phyloP scores from a whole-genome alignment of 2,329 filamentous ascomycete genomes.

The Taxawa tesnikishii region DNA sequence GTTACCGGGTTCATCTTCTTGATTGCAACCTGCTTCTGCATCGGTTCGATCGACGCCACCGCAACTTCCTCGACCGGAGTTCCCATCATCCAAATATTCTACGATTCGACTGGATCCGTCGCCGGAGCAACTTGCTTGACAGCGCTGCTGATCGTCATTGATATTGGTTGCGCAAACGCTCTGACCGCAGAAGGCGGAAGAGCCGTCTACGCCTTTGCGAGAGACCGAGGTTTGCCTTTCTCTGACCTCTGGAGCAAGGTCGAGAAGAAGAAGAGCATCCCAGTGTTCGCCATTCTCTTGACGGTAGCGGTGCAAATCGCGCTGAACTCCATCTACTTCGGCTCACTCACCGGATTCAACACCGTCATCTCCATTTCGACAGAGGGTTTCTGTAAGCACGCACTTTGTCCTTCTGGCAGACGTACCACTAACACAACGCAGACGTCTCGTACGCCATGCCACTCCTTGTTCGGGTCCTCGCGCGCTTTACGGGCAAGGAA shows the following conservation, averaged over 20 bases:
- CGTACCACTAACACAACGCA: conserved; percentile 9
- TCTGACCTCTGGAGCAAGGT: conserved; percentile 30
- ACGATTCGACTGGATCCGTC: conserved; percentile 33
- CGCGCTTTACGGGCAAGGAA: conserved; percentile 27
- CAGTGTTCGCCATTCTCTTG: conserved; percentile 9
- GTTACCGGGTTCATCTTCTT: conserved; percentile 37
- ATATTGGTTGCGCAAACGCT: conserved; percentile 31
- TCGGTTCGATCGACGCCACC: conserved; percentile 35
- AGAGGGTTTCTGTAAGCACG: conserved; percentile 39
- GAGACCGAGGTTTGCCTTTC: conserved; percentile 42
- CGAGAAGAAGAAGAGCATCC: conserved; percentile 5
- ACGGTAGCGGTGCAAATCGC: conserved; percentile 8
- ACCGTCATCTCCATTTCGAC: conserved; percentile 40
- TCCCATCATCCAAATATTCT: conserved; percentile 41
- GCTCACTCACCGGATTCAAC: conserved; percentile 9
- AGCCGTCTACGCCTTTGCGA: conserved; percentile 34
- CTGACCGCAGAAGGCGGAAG: conserved; percentile 36
- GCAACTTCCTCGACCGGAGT: conserved; percentile 35
- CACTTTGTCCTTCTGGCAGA: not conserved
- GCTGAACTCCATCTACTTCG: conserved; percentile 13
- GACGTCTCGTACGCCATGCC: conserved; percentile 47
- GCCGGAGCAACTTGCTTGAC: conserved; percentile 33
- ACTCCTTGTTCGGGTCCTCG: conserved; percentile 37
- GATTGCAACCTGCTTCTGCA: conserved; percentile 38
- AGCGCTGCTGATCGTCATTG: conserved; percentile 37